phyloP scores from a whole-genome alignment of 176 grass and related monocot species.

The Aegilops bicornis region DNA sequence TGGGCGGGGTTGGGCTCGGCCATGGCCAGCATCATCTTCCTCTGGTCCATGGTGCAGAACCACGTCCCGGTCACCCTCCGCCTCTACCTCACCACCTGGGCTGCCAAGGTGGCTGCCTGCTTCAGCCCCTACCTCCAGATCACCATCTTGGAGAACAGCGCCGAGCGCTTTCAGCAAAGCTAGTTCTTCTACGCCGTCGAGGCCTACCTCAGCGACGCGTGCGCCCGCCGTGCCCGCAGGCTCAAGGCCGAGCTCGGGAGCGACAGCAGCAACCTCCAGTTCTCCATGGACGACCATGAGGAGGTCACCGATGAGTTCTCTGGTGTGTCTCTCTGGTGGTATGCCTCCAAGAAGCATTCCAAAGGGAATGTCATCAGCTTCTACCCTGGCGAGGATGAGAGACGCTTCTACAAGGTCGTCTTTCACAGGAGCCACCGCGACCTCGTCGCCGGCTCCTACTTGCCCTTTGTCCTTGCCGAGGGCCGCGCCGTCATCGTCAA shows the following conservation, averaged over 20 bases:
- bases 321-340: slow-evolving; percentile 20
- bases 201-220: slow-evolving; percentile 56
- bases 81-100: neutral
- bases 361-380: neutral
- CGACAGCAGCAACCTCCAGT: slow-evolving; percentile 35
- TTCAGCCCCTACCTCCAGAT: slow-evolving; percentile 53
- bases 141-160: slow-evolving; percentile 50
- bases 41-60: slow-evolving; percentile 45
- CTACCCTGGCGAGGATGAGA: neutral
- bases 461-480: slow-evolving; percentile 30
- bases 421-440: slow-evolving; percentile 12
- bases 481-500: slow-evolving; percentile 15
- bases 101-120: slow-evolving; percentile 13
- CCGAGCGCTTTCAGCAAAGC: slow-evolving; percentile 36
- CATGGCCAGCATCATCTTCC: slow-evolving; percentile 49
- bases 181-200: slow-evolving; percentile 40
- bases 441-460: slow-evolving; percentile 23
- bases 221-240: slow-evolving; percentile 31
- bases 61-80: slow-evolving; percentile 21
- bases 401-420: neutral
- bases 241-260: slow-evolving; percentile 58
- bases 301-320: slow-evolving; percentile 56
- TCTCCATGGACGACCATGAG: slow-evolving; percentile 58
- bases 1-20: slow-evolving; percentile 34
- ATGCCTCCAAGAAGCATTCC: neutral